Evolutionary conservation across 2,329 filamentous ascomycete species (phyloP), one percentile per base, ranked within the genome.

Genomic region (Cytospora piceae): DNA sequence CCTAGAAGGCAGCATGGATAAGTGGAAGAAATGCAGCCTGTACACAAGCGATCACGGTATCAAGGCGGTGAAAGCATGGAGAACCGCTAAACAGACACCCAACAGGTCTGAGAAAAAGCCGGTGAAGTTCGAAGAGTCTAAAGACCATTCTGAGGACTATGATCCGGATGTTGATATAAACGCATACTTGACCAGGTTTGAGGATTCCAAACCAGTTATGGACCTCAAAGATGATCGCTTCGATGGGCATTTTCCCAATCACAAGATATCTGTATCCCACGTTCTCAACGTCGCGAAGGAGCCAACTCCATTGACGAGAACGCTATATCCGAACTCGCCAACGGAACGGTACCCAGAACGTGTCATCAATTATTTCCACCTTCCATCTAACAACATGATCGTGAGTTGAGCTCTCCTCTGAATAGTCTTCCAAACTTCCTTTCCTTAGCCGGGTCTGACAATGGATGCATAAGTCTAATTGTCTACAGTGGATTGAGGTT

Each of bases 401-500:
- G 31, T 61, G 1, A 54, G 31, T 61, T 1, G 12, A 12, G 11
- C 27, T 12, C 6, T n/a, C n/a, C n/a, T n/a, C n/a, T n/a, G n/a
- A n/a, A n/a, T n/a, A n/a, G n/a, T 17, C 4, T 14, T 24, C 46
- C 7, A 15, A 1, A 8, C 9, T 31, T 14, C 3, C 27, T 20
- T 53, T 20, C 24, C 17, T 11, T 42, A 29, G 5, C 27, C 8
- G 6, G 4, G 4, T 37, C 6, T 8, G 17, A 14, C 52, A 14
- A 4, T 12, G 17, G 20, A 20, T 12, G 7, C 20, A 2, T 49
- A 20, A 9, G n/a, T n/a, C 32, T n/a, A 8, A 8, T 7, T 20
- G 20, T 2, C 20, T 24, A 55, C 17, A 62, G 60, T 62, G 60
- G 51, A 42, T 62, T 17, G 60, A 62, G 60, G 60, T 62, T n/a